Evolutionary conservation across 2,329 filamentous ascomycete genomes (phyloP).

Genomic region (Xylaria sp.): DNA sequence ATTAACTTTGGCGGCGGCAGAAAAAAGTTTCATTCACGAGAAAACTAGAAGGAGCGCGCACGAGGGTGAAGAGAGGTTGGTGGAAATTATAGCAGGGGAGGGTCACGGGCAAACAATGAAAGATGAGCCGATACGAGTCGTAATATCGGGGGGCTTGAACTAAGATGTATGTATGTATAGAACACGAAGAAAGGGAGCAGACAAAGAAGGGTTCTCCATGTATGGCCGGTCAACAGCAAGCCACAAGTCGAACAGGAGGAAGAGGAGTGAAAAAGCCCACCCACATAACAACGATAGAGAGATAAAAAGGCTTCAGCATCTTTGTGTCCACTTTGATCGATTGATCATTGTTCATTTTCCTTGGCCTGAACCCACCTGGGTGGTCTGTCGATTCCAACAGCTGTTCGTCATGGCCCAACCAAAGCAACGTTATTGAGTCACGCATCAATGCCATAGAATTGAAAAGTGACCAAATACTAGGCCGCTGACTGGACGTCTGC

Average conservation of each 20-base stretch:
- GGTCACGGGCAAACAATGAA: conserved; percentile 47
- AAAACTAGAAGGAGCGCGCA: conserved; percentile 30
- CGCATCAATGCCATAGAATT: conserved; percentile 39
- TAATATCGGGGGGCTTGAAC: conserved; percentile 35
- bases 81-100: conserved; percentile 43
- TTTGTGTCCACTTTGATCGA: conserved; percentile 48
- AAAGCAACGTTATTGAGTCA: conserved; percentile 41
- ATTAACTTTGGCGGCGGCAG: conserved; percentile 40
- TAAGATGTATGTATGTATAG: conserved; percentile 30
- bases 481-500: conserved; percentile 33
- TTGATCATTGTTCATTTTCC: conserved; percentile 39
- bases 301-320: conserved; percentile 35
- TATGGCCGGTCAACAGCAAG: conserved; percentile 39
- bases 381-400: conserved; percentile 34
- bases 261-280: conserved; percentile 18
- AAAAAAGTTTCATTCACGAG: conserved; percentile 39
- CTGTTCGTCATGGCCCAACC: conserved; percentile 46
- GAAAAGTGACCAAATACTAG: conserved; percentile 25
- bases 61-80: conserved; percentile 28
- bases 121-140: not conserved
- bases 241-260: conserved; percentile 10
- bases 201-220: conserved; percentile 37
- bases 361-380: conserved; percentile 35
- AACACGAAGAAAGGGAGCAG: conserved; percentile 33
- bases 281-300: conserved; percentile 29